These are phyloP conservation scores for Mucor circinelloides DNA, from an alignment of 371 early-diverging fungal genomes.

Conservation along the genomic window DNA sequence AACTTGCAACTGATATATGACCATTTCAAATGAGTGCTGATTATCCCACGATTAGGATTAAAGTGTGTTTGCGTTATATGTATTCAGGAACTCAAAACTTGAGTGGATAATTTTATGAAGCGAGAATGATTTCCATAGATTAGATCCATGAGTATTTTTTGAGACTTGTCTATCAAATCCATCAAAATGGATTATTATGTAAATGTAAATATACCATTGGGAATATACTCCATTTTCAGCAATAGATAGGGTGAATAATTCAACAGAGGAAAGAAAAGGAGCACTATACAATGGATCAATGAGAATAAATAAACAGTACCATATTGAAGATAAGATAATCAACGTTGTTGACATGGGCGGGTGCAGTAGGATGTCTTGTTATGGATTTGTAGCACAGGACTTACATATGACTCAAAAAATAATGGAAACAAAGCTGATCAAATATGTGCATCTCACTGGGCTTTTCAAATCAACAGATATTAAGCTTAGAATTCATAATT, in stretches of 20 bases:
- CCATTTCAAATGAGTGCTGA: background rate
- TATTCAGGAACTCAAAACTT: background rate
- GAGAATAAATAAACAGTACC: background rate
- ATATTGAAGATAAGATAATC: background rate
- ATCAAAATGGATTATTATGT: background rate
- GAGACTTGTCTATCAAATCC: background rate
- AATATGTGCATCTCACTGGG: background rate
- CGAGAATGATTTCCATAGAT: background rate
- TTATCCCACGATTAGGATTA: background rate
- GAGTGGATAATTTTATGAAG: background rate
- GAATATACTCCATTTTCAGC: background rate
- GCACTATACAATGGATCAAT: background rate
- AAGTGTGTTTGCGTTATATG: background rate
- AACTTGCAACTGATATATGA: background rate
- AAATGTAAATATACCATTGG: background rate
- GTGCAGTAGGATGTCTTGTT: background rate
- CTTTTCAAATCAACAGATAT: background rate
- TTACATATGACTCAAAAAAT: background rate
- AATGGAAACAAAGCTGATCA: background rate
- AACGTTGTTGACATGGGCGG: background rate
- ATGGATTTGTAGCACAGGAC: background rate
- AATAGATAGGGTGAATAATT: background rate
- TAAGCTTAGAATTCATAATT: background rate
- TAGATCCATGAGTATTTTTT: background rate
- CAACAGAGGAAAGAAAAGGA: background rate